Conservation (phyloP, 2,329 filamentous ascomycete species). For the Davidsoniella virescens region DNA sequence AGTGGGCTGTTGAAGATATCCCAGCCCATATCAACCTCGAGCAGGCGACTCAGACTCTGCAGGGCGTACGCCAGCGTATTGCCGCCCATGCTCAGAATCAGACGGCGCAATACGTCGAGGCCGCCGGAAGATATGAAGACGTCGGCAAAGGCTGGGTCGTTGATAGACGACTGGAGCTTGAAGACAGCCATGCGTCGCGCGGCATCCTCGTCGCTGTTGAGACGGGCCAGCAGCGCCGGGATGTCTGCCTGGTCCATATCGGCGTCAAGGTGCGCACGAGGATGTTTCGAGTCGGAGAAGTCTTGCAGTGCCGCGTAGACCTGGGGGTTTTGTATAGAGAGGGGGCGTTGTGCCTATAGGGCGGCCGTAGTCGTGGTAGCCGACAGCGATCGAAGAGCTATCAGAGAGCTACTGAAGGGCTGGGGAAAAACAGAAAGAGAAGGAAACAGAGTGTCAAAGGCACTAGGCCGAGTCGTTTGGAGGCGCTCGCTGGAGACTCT, state of each 20-base stretch:
- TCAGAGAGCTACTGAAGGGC: too few species aligned
- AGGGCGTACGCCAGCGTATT: slow-evolving; percentile 94
- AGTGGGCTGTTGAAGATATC: slow-evolving; percentile 56
- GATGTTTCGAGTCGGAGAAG: background rate
- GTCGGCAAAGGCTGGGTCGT: slow-evolving; percentile 90
- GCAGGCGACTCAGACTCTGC: slow-evolving; percentile 68
- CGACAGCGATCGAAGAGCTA: too few species aligned
- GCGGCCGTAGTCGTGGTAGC: too few species aligned
- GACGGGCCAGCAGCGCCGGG: slow-evolving; percentile 45
- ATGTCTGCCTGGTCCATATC: slow-evolving; percentile 52
- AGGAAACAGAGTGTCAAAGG: too few species aligned
- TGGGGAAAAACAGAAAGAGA: too few species aligned
- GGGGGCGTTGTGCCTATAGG: too few species aligned
- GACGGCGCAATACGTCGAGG: slow-evolving; percentile 59
- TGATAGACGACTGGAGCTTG: slow-evolving; percentile 89
- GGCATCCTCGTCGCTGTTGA: slow-evolving; percentile 64
- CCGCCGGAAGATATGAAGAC: slow-evolving; percentile 87
- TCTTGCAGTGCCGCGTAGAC: background rate
- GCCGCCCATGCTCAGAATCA: slow-evolving; percentile 72
- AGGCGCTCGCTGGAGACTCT: too few species aligned
- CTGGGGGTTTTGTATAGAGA: too few species aligned
- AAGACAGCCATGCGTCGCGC: slow-evolving; percentile 97
- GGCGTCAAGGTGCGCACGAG: background rate
- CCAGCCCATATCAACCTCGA: slow-evolving; percentile 98
- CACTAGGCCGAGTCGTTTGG: too few species aligned